Conservation (phyloP, 768 basidiomycete genomes). For the Candolleomyces eurysporus region DNA sequence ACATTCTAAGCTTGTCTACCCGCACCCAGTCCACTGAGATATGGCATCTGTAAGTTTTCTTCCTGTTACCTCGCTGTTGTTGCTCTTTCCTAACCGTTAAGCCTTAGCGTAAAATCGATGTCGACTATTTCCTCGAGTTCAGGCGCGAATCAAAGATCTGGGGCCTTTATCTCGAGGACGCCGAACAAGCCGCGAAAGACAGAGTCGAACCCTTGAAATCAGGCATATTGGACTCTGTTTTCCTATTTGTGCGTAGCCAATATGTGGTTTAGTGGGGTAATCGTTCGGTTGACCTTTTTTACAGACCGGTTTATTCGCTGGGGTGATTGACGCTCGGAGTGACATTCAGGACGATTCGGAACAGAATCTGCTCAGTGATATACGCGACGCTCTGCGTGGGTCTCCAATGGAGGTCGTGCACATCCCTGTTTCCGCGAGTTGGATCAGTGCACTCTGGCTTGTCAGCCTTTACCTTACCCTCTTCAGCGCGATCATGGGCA, state of each 20-base stretch:
- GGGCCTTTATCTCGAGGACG: background rate
- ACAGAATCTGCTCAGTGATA: slow-evolving; percentile 11
- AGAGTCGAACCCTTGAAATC: background rate
- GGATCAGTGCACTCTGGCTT: slow-evolving; percentile 23
- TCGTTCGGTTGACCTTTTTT: background rate
- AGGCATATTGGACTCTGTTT: background rate
- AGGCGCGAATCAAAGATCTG: background rate
- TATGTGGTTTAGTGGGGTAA: background rate
- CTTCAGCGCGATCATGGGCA: slow-evolving; percentile 23
- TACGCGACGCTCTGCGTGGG: background rate
- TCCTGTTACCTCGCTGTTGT: too few relatives aligned
- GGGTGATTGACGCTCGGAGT: background rate
- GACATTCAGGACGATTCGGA: slow-evolving; percentile 14
- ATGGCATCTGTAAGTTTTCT: too few relatives aligned
- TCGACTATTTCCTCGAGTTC: too few relatives aligned
- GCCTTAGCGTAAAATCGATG: too few relatives aligned
- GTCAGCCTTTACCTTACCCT: slow-evolving; percentile 23
- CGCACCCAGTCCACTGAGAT: too few relatives aligned
- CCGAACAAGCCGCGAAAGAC: background rate
- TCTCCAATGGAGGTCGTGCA: background rate
- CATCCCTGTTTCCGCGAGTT: slow-evolving; percentile 6
- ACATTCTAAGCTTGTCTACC: too few relatives aligned
- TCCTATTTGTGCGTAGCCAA: background rate
- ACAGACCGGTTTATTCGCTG: slow-evolving; percentile 15
- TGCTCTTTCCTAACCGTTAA: too few relatives aligned